A percentile compares a stretch with the other conserved stretches of the same genome.
Conservation (phyloP, 2,329 filamentous ascomycete species). For the Sporothrix dimorphospora region DNA sequence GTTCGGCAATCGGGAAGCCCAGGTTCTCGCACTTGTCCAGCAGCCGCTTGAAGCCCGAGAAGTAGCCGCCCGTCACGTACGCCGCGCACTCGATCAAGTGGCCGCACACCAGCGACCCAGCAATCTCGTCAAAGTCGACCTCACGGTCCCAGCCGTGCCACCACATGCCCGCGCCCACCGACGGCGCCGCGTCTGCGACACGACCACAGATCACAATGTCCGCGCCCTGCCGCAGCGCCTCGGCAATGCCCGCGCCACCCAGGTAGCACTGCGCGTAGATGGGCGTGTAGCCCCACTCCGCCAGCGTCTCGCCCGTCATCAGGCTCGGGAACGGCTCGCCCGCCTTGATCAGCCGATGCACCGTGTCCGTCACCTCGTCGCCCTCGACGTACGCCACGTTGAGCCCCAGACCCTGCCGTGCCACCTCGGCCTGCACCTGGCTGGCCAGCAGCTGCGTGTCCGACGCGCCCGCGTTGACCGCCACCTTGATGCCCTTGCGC, state of each 20-base stretch:
- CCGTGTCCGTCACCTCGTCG: slow-evolving; percentile 38
- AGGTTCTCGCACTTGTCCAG: slow-evolving; percentile 45
- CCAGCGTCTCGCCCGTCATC: slow-evolving; percentile 29
- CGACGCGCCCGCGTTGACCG: slow-evolving; percentile 42
- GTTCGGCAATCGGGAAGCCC: slow-evolving; percentile 54
- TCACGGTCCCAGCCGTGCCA: slow-evolving; percentile 52
- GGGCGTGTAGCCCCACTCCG: slow-evolving; percentile 31
- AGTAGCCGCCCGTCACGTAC: slow-evolving; percentile 53
- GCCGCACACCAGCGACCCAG: slow-evolving; percentile 47
- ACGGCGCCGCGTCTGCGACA: slow-evolving; percentile 46
- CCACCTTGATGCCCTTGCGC: slow-evolving; percentile 38
- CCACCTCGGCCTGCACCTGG: slow-evolving; percentile 32
- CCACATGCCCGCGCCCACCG: slow-evolving; percentile 53
- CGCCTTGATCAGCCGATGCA: slow-evolving; percentile 29
- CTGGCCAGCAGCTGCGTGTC: slow-evolving; percentile 37
- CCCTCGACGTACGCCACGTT: slow-evolving; percentile 42
- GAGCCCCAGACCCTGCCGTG: slow-evolving; percentile 35
- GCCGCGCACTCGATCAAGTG: slow-evolving; percentile 50
- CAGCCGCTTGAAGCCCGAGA: slow-evolving; percentile 50
- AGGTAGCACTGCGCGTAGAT: slow-evolving; percentile 46
- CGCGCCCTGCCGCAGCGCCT: slow-evolving; percentile 41
- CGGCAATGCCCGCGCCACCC: slow-evolving; percentile 46
- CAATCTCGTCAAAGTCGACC: slow-evolving; percentile 47
- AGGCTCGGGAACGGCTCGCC: slow-evolving; percentile 31
- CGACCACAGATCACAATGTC: slow-evolving; percentile 46